Base-by-base conservation (phyloP, 148 eudicot species). In the Diospyros lotus region DNA sequence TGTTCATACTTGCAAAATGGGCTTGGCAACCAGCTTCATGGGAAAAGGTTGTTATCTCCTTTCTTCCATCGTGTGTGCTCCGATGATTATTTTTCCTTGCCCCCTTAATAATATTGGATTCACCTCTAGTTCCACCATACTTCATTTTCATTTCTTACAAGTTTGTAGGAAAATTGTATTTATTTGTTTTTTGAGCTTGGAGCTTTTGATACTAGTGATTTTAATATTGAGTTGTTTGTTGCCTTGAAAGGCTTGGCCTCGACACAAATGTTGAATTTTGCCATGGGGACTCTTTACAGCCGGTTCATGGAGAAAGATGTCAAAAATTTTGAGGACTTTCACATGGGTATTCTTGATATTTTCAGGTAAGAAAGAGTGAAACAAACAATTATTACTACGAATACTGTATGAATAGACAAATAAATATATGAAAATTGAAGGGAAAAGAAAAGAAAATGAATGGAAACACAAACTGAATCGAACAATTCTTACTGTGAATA, bases 331-430 rank as follows among this genome's bases (percentile, higher is more conserved):
- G 88, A 86, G 58, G 86, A 92, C 18, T 95, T 95, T 64, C 94
- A 95, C 63, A 55, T 68, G 18, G 87, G 89, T 18, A 78, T 95
- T 77, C 94, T 95, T 70, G 96, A 90, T 69, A 89, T 90, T 69
- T 87, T 90, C 90, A 89, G 76, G 97, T 92, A 89, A 81, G 79
- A 17, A 40, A 18, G 48, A 48, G 52, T 48, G 4, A 48, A 48
- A 4, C 28, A 28, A 28, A 28, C 28, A 28, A 28, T 28, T 28
- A 28, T 28, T 28, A 28, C 28, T 28, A 28, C 28, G 28, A 28
- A 28, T 28, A 28, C 28, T 28, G 28, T 28, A 28, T 28, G 28
- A 28, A 28, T 28, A 28, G 28, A 28, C 28, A 28, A 28, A 28
- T 28, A 28, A 28, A 28, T 28, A 28, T 28, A 28, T 28, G 28